Evolutionary conservation across 495 filamentous ascomycete genomes (phyloP).

Genomic region (Glonium stellatum): DNA sequence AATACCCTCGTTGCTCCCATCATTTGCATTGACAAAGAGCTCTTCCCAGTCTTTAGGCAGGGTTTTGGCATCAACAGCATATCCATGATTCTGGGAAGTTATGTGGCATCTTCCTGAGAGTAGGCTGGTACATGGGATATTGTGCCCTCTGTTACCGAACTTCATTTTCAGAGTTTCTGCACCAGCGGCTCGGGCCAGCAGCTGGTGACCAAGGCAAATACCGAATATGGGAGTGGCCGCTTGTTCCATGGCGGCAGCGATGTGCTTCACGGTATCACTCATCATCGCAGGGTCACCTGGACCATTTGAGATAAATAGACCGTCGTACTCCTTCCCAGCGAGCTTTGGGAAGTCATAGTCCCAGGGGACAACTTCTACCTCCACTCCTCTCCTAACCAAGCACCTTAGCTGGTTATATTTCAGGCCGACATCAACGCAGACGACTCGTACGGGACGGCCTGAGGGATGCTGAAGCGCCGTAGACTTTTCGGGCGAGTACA

Average conservation of each 20-base stretch:
- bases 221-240: slow-evolving; percentile 85
- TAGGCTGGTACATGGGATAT: slow-evolving; percentile 94
- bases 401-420: slow-evolving; percentile 97
- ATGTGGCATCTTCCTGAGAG: slow-evolving; percentile 94
- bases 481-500: slow-evolving; percentile 64
- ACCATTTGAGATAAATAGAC: slow-evolving; percentile 94
- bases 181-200: slow-evolving; percentile 84
- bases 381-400: slow-evolving; percentile 81
- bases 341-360: slow-evolving; percentile 78
- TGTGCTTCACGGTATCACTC: slow-evolving; percentile 64
- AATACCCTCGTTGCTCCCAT: slow-evolving; percentile 96
- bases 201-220: slow-evolving; percentile 93
- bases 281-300: slow-evolving; percentile 90
- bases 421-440: slow-evolving; percentile 92
- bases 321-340: slow-evolving; percentile 78
- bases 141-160: slow-evolving; percentile 97
- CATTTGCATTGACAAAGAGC: slow-evolving; percentile 95
- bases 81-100: slow-evolving; percentile 97
- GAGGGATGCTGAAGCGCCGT: slow-evolving; percentile 74
- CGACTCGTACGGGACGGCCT: slow-evolving; percentile 73
- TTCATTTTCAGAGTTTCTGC: slow-evolving; percentile 92
- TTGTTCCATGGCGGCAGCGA: slow-evolving; percentile 62
- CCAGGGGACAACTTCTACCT: slow-evolving; percentile 92
- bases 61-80: slow-evolving; percentile 72
- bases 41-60: slow-evolving; percentile 79